Conservation (phyloP, 495 filamentous ascomycete species). For the Pseudomonodictys pantanalensis region DNA sequence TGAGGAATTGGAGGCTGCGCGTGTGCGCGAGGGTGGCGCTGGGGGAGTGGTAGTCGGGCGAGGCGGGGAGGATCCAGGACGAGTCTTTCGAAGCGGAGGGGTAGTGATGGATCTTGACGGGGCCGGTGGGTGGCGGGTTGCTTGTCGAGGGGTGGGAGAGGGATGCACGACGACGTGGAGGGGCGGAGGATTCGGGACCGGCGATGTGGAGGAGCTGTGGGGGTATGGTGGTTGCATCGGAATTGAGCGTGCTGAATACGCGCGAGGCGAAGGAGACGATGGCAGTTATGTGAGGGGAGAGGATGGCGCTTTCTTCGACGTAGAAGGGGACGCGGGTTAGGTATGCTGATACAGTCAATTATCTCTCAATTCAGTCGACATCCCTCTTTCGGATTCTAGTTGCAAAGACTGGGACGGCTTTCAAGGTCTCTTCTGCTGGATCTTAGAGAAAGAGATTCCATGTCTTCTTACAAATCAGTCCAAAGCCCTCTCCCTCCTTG, state of each 20-base stretch:
- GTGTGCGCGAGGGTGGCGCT: conserved; percentile 51
- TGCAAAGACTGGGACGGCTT: too few relatives aligned
- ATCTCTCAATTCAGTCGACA: neutral
- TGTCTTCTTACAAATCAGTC: conserved; percentile 8
- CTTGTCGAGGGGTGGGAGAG: neutral
- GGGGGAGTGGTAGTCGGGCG: conserved; percentile 41
- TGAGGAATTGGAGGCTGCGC: conserved; percentile 51
- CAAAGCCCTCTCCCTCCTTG: neutral
- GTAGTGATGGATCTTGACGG: conserved; percentile 38
- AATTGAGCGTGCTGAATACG: conserved; percentile 6
- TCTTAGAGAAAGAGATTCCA: neutral
- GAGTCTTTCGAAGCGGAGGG: conserved; percentile 38
- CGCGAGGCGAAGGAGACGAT: conserved; percentile 15
- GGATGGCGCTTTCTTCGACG: conserved; percentile 21
- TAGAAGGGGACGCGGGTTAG: conserved; percentile 15
- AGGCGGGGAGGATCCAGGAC: conserved; percentile 41
- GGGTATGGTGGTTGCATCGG: neutral
- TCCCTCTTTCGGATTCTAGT: neutral
- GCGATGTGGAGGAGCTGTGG: conserved; percentile 25
- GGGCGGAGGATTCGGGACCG: neutral
- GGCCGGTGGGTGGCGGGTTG: neutral
- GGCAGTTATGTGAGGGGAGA: conserved; percentile 13
- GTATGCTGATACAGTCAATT: conserved; percentile 10
- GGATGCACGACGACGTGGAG: neutral
- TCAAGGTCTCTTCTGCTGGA: too few relatives aligned